A percentile compares a stretch with the other conserved stretches of the same genome.
These are phyloP conservation scores for Sanghuangporus sanghuang DNA, from an alignment of 1,284 basidiomycete genomes.

Conservation along the genomic window DNA sequence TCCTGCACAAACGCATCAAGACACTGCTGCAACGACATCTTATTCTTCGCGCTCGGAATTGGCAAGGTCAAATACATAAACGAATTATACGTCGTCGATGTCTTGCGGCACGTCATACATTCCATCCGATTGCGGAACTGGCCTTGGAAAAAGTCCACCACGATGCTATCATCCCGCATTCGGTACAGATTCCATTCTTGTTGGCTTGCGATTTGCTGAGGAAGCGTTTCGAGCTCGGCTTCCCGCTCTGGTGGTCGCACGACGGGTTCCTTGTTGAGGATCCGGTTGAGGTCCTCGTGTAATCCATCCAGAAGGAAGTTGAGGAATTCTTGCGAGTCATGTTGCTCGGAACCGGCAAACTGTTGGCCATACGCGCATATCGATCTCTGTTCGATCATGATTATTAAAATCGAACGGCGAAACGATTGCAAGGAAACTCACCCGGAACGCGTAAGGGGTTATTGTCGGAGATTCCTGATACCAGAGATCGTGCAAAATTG, in stretches of 20 bases:
- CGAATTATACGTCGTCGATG: slow-evolving; percentile 95
- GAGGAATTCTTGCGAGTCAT: slow-evolving; percentile 76
- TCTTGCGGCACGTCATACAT: slow-evolving; percentile 91
- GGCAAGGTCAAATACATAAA: slow-evolving; percentile 97
- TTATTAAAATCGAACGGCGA: not conserved
- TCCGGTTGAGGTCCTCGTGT: slow-evolving; percentile 94
- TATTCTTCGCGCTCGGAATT: slow-evolving; percentile 65
- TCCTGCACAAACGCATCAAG: slow-evolving; percentile 89
- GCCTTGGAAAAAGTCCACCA: slow-evolving; percentile 97
- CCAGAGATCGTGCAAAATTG: slow-evolving; percentile 85
- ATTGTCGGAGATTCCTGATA: slow-evolving; percentile 81
- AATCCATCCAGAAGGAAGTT: slow-evolving; percentile 88
- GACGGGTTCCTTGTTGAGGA: slow-evolving; percentile 71
- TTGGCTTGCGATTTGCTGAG: slow-evolving; percentile 87
- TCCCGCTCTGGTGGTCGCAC: slow-evolving; percentile 82
- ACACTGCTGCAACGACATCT: slow-evolving; percentile 75
- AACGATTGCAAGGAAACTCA: slow-evolving; percentile 34
- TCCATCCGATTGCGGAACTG: slow-evolving; percentile 91
- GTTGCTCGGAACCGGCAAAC: slow-evolving; percentile 90
- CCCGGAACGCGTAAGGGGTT: slow-evolving; percentile 83
- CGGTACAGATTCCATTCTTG: slow-evolving; percentile 93
- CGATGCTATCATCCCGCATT: slow-evolving; percentile 87
- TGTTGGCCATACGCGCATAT: slow-evolving; percentile 83
- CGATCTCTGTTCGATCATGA: slow-evolving; percentile 50
- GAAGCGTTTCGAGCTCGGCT: slow-evolving; percentile 80